Base-by-base conservation (phyloP, 2,329 filamentous ascomycete species). In the Aspergillus chevalieri region DNA sequence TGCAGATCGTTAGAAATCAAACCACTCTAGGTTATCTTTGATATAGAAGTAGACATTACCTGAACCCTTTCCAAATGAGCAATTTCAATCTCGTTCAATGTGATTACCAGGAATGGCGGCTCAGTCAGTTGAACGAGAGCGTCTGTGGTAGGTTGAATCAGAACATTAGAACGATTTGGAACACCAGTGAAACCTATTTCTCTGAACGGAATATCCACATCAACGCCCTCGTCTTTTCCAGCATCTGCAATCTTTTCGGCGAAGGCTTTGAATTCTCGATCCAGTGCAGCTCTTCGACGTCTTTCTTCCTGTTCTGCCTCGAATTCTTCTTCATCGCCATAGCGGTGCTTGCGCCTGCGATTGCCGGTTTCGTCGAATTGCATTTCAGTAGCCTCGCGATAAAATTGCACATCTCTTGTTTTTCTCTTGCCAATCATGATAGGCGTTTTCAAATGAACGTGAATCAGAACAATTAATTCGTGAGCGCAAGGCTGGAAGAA, bases 381-480 rank as follows among this genome's bases (percentile, higher is more conserved):
- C 68, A 98, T 97, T 59, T 98, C 93, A 0, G 93, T 97, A 3
- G 93, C 93, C 74, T 98, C 93, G 47, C 93, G 84, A 65, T 96
- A 96, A 73, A 98, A 98, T 62, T 98, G 94, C 1, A 98, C 87
- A 67, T 98, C 94, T 75, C 93, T 96, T 9, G 93, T 95, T 82
- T 98, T 98, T 76, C 95, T 94, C 79, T 95, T 97, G 53, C 93
- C 93, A 55, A 98, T 87, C 70, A 98, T 90, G 67, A 98, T 97
- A 2, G 93, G 93, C 54, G 96, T 95, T 74, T 95, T 96, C 45
- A 98, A 81, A 68, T 98, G 93, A 49, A 98, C 87, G 69, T 98
- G 93, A 59, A 98, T 96, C 61, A 98, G 89, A 57, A 98, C 94
- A 58, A 98, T 95, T 63, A 98, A 76, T 69, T 98, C 93, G 64